These are phyloP conservation scores for Choiromyces venosus DNA, from an alignment of 495 filamentous ascomycete genomes.

Conservation along the genomic window DNA sequence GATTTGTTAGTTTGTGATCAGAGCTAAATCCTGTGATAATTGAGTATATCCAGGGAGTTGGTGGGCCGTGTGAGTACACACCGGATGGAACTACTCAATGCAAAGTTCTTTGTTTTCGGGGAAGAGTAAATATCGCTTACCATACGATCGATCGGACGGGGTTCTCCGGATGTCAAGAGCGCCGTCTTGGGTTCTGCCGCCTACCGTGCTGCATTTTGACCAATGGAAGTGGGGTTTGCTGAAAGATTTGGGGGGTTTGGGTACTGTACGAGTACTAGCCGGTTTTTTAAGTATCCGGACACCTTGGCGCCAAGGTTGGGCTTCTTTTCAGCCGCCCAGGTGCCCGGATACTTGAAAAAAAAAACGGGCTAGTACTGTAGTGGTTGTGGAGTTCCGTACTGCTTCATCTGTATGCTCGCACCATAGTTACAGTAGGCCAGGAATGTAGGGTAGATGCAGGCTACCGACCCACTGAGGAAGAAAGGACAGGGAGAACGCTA, in stretches of 20 bases:
- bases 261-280: too few relatives aligned
- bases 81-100: neutral
- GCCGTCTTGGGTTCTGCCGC: neutral
- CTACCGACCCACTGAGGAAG: too few relatives aligned
- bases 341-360: too few relatives aligned
- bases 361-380: too few relatives aligned
- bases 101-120: neutral
- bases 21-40: neutral
- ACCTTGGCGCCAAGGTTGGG: too few relatives aligned
- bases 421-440: too few relatives aligned
- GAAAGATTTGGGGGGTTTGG: neutral
- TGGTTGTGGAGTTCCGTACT: too few relatives aligned
- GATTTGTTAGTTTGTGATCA: neutral
- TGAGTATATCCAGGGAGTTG: neutral
- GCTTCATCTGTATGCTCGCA: too few relatives aligned
- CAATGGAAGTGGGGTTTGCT: neutral
- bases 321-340: too few relatives aligned
- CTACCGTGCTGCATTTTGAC: neutral
- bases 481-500: neutral
- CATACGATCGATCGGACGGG: neutral
- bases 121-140: neutral
- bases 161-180: neutral
- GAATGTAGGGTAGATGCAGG: too few relatives aligned
- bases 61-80: neutral
- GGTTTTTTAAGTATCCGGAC: too few relatives aligned